These are phyloP conservation scores for Crucibulum laeve DNA, from an alignment of 768 basidiomycete genomes.

Conservation along the genomic window DNA sequence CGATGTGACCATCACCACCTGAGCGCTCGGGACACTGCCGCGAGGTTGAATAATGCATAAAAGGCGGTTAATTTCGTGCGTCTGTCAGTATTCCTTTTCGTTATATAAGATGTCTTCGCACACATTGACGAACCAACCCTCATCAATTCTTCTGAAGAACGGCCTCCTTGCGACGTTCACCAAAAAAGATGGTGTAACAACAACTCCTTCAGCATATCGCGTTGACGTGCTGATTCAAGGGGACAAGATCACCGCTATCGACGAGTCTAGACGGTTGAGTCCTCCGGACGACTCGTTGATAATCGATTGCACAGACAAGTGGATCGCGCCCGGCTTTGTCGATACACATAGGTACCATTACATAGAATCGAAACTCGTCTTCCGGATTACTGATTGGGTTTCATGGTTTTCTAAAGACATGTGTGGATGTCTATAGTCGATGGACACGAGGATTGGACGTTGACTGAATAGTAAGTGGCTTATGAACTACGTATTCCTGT, in stretches of 20 bases:
- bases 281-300: neutral
- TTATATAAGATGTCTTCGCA: too few species aligned
- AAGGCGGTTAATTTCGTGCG: too few species aligned
- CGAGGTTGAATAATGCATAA: too few species aligned
- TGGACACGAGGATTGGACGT: neutral
- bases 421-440: conserved; percentile 1
- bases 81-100: too few species aligned
- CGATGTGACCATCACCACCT: too few species aligned
- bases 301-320: neutral
- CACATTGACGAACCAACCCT: too few species aligned
- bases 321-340: neutral
- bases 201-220: neutral
- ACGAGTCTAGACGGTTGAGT: neutral
- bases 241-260: neutral
- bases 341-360: neutral
- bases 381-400: neutral
- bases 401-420: too few species aligned
- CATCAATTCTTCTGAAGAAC: neutral
- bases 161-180: neutral
- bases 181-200: neutral
- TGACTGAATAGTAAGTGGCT: neutral
- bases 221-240: neutral
- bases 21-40: too few species aligned
- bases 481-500: neutral
- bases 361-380: neutral